Evolutionary conservation across 257 asterid genomes (phyloP), one percentile per base, ranked within the genome.

Genomic region (Thymus mandschuricus): DNA sequence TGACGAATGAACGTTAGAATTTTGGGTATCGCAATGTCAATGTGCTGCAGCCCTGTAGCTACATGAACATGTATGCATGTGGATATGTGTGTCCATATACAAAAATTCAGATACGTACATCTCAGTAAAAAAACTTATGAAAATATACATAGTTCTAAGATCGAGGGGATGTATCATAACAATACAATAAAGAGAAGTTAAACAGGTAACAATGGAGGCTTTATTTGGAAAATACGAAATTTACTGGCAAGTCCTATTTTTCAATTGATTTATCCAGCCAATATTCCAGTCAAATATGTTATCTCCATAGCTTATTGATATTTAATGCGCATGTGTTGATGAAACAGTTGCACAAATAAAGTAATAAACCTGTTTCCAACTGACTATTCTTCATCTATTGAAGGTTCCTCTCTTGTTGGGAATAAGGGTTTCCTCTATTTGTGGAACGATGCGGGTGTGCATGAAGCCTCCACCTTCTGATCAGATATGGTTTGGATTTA

Each of bases 381-480:
- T 79, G 70, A 62, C 75, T 60, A 34, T 75, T 77, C 50, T 74
- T 75, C 68, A 49, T 62, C 60, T 68, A 12, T 69, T 80, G 81
- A 81, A 94, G 99, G 96, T 94, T 84, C 96, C 98, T 71, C 83
- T 94, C 75, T 73, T 97, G 10, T 52, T 94, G 80, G 86, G 93
- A 74, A 81, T 94, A 70, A 84, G 81, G 78, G 79, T 94, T 71
- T 84, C 99, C 76, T 86, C 95, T 63, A 79, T 94, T 64, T 82
- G 80, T 80, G 99, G 99, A 82, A 91, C 97, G 44, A 48, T 91
- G 78, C 81, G 91, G 57, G 60, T 94, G 58, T 83, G 76, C 81
- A 70, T 94, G 79, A 91, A 88, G 89, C 87, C 99, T 48, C 99
- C 99, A 51, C 99, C 99, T 80, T 94, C 99, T 35, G 98, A 91